phyloP scores from a whole-genome alignment of 257 asterid genomes.

The Rauvolfia tetraphylla region DNA sequence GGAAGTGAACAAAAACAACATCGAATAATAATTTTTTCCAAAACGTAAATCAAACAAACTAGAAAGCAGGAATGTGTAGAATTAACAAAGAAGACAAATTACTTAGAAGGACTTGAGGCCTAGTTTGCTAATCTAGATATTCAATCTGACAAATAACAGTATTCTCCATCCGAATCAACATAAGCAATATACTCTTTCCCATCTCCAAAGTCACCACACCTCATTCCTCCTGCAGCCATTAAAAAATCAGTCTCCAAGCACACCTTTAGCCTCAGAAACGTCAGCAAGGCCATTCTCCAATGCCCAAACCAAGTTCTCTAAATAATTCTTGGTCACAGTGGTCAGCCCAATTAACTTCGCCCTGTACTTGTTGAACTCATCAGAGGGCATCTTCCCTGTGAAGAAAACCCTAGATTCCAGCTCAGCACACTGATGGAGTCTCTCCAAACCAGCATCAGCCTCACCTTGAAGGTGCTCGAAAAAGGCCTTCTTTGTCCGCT shows the following conservation, averaged over 20 bases:
- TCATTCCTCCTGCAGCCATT: too few species aligned
- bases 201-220: too few species aligned
- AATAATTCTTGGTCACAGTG: neutral
- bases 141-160: too few species aligned
- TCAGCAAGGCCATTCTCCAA: neutral
- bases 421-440: slow-evolving; percentile 47
- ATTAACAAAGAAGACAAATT: too few species aligned
- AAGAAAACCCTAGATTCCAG: slow-evolving; percentile 15
- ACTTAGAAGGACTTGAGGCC: too few species aligned
- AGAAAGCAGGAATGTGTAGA: too few species aligned
- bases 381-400: neutral
- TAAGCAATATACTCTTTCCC: too few species aligned
- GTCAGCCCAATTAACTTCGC: neutral
- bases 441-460: slow-evolving; percentile 41
- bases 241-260: neutral
- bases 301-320: neutral
- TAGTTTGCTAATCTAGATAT: too few species aligned
- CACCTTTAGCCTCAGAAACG: neutral
- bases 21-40: too few species aligned
- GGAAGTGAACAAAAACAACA: too few species aligned
- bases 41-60: too few species aligned
- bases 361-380: neutral
- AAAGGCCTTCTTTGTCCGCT: slow-evolving; percentile 14
- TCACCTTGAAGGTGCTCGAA: slow-evolving; percentile 43
- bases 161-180: too few species aligned